Base-by-base conservation (phyloP, 2,329 filamentous ascomycete species). In the Chaetothyriales sp. region DNA sequence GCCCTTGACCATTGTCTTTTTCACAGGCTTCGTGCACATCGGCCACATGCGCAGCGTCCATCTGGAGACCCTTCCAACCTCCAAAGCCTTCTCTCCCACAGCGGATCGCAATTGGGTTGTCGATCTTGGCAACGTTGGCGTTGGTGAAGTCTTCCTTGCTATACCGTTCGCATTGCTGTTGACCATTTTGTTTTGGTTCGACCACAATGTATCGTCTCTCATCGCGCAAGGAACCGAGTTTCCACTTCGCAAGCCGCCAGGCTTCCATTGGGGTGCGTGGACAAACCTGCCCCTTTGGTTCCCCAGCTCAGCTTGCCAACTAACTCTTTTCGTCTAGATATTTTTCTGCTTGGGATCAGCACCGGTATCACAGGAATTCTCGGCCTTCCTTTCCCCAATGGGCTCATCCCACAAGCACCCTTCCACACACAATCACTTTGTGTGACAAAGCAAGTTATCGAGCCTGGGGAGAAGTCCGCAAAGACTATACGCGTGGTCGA, bases 101-200 rank as follows among this genome's bases (percentile, higher is more conserved):
- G 73, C 69, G 0, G 79, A 83, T 52, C 74, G 86, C 43, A 69
- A 72, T 44, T 94, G 87, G 87, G 74, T 93, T 49, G 78, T 94
- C 22, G 73, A 79, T 55, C 90, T 94, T 60, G 92, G 86, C 86
- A 75, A 90, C 57, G 74, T 93, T 49, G 71, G 70, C 45, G 78
- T 83, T 5, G 75, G 74, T 0, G 81, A 93, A 51, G 74, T 92
- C 5, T 94, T 94, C 63, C 72, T 88, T 44, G 87, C 88, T 1
- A 76, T 93, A n/a, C 88, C 88, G 0, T 94, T 94, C 68, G 87
- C 86, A 0, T 62, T 93, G 32, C 71, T 94, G 1, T 71, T 94
- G 15, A 94, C 87, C 0, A 80, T 93, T 19, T 69, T 94, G 3
- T 94, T 94, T 64, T 93, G 84, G 70, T 93, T 92, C 64, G 87